phyloP scores from a whole-genome alignment of 768 basidiomycete genomes.

The Lentinula guzmanii region DNA sequence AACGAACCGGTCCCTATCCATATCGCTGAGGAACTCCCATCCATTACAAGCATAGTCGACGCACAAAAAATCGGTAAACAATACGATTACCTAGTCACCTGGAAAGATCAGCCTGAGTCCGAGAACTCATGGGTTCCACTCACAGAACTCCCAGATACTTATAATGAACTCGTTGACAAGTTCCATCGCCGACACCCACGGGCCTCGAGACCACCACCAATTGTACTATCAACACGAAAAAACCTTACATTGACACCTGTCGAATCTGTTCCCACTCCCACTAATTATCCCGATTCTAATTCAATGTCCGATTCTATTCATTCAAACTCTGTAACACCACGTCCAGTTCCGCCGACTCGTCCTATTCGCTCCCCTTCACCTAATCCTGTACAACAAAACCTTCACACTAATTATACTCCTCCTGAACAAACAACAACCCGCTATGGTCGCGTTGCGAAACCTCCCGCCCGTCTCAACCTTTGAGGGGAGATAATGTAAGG shows the following conservation, averaged over 20 bases:
- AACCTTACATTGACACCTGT: too few relatives aligned
- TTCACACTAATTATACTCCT: conserved; percentile 4
- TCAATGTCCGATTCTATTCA: not conserved
- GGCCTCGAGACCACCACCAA: too few relatives aligned
- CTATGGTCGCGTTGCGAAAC: conserved; percentile 9
- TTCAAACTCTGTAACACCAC: not conserved
- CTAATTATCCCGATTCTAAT: not conserved
- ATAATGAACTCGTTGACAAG: not conserved
- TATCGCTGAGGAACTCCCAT: not conserved
- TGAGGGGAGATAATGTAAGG: too few relatives aligned
- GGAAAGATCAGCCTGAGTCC: not conserved
- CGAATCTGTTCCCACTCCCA: too few relatives aligned
- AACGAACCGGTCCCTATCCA: not conserved
- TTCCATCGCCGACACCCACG: not conserved
- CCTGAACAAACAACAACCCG: conserved; percentile 8
- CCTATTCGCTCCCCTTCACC: not conserved
- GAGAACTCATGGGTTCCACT: conserved; percentile 4
- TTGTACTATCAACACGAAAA: too few relatives aligned
- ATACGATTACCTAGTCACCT: conserved; percentile 6
- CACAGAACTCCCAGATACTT: not conserved
- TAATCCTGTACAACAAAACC: not conserved
- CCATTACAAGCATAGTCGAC: not conserved
- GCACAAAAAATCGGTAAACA: conserved; percentile 1
- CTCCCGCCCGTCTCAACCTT: conserved; percentile 1
- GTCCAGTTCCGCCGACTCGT: not conserved